Percentiles rank a stretch among this genome's conserved stretches.
These are phyloP conservation scores for Coniochaeta prunicola DNA, from an alignment of 2,329 filamentous ascomycete genomes.

Conservation along the genomic window DNA sequence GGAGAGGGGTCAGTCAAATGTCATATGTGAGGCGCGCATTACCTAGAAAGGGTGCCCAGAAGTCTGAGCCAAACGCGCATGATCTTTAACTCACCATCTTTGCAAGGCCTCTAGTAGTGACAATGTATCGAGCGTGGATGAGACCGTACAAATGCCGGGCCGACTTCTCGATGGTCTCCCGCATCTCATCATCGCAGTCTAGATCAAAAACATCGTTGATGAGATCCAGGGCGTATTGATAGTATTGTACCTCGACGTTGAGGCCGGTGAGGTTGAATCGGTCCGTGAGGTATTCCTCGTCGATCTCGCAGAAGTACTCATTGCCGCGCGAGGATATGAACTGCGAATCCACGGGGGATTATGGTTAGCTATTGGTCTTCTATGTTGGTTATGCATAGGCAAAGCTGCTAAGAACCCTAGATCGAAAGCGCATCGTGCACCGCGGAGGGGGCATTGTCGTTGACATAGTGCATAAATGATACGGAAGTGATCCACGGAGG, in stretches of 20 bases:
- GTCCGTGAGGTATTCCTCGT: slow-evolving; percentile 97
- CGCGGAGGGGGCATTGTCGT: neutral
- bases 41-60: neutral
- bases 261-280: slow-evolving; percentile 96
- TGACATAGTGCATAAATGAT: neutral
- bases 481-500: neutral
- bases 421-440: slow-evolving; percentile 4
- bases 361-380: neutral
- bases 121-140: slow-evolving; percentile 93
- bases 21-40: neutral
- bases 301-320: slow-evolving; percentile 99
- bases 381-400: neutral
- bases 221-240: slow-evolving; percentile 95
- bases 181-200: slow-evolving; percentile 97
- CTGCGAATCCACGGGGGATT: slow-evolving; percentile 35
- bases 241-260: slow-evolving; percentile 96
- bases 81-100: slow-evolving; percentile 73
- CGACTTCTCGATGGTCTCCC: slow-evolving; percentile 96
- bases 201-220: slow-evolving; percentile 98
- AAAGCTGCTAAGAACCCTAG: neutral
- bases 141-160: slow-evolving; percentile 92
- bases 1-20: neutral
- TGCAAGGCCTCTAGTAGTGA: slow-evolving; percentile 84
- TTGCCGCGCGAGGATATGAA: slow-evolving; percentile 97
- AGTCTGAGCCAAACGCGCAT: neutral